Evolutionary conservation across 2,329 filamentous ascomycete genomes (phyloP), one percentile per base, ranked within the genome.

Genomic region (Calonectria pseudoreteaudii): DNA sequence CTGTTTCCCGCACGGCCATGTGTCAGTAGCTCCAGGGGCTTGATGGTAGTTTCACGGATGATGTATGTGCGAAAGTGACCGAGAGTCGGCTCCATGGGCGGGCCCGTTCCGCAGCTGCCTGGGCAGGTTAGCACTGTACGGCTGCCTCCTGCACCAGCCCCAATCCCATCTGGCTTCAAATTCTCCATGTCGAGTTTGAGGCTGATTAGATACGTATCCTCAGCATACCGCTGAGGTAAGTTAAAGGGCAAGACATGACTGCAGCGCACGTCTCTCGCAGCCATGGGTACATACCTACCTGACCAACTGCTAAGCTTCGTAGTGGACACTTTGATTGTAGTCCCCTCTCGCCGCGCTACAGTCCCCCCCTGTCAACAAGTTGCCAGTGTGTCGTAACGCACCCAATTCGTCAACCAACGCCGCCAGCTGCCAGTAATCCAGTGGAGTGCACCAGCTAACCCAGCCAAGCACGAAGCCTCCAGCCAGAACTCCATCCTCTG

Each of bases 91-190:
- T 28, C 20, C 64, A 9, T 52, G 47, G 49, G 36, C 34, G 30
- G 14, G 34, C 28, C 50, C 56, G 10, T 31, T 50, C 18, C 13
- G 34, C 36, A 56, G 58, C 49, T 6, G 28, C 34, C n/a, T 16
- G 10, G 14, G 8, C 28, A 36, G 47, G 38, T 44, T 44, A 28
- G 65, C 77, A 80, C 79, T 78, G 79, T 80, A 62, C 73, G 73
- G 72, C 60, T 73, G 56, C 71, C 62, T 77, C 64, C 72, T 44
- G 50, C 70, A 52, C 34, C 60, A 66, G 58, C 44, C 58, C 41
- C 50, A 60, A 20, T 26, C 56, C 23, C 36, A 8, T 41, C 23
- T 18, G 44, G 50, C 44, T 68, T 52, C 66, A 69, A 52, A 34
- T 47, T 70, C 53, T 20, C 47, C 62, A 36, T 47, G 11, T 60